phyloP scores from a whole-genome alignment of 202 grass and related monocot genomes.

The Cymbopogon flexuosus region DNA sequence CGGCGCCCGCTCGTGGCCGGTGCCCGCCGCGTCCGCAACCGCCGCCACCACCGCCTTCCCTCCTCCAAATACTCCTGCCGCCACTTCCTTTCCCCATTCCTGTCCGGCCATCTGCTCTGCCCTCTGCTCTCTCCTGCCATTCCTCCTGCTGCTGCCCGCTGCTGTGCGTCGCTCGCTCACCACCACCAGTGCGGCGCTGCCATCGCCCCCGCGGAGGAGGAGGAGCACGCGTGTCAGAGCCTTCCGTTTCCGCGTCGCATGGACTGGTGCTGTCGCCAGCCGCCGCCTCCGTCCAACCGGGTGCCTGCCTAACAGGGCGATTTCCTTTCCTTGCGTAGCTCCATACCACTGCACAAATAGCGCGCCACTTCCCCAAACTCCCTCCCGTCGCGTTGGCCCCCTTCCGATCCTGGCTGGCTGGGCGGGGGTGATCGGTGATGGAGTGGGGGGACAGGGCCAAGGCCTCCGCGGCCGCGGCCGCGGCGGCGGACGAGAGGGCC shows the following conservation, averaged over 20 bases:
- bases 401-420: background rate
- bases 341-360: conserved; percentile 22
- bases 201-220: background rate
- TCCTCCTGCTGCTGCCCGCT: background rate
- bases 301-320: conserved; percentile 10
- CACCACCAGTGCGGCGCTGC: background rate
- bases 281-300: background rate
- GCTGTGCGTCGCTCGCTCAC: background rate
- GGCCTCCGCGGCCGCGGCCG: background rate
- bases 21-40: conserved; percentile 8
- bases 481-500: conserved; percentile 18
- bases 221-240: background rate
- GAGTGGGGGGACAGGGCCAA: conserved; percentile 44
- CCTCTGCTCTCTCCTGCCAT: background rate
- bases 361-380: conserved; percentile 5
- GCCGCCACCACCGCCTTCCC: background rate
- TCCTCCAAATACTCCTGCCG: background rate
- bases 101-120: background rate
- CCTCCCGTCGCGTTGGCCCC: background rate
- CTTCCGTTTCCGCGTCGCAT: background rate
- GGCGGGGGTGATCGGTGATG: conserved; percentile 9
- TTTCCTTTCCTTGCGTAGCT: conserved; percentile 34
- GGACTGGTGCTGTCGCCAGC: background rate
- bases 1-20: conserved; percentile 32
- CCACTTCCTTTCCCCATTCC: conserved; percentile 9